Conservation (phyloP, 176 grass and related monocot genomes). For the Rhynchospora pubera region DNA sequence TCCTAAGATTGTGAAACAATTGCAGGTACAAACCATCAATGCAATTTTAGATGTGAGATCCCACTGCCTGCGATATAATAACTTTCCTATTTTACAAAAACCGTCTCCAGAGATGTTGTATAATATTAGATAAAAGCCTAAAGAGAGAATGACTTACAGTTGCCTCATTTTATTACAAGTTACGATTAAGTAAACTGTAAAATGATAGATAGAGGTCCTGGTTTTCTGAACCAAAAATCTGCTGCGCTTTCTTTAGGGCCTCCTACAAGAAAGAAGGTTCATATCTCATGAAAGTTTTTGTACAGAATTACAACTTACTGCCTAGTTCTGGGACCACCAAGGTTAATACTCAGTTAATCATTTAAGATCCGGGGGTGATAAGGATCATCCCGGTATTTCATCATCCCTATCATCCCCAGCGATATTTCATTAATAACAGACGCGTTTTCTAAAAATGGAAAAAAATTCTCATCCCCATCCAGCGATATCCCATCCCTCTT, state of each 20-base stretch:
- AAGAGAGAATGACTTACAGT: background rate
- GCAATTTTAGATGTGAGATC: slow-evolving; percentile 18
- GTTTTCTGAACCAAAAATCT: slow-evolving; percentile 87
- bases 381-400: too few species aligned
- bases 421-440: too few species aligned
- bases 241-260: slow-evolving; percentile 86
- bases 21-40: background rate
- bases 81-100: background rate
- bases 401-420: too few species aligned
- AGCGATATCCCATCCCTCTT: too few species aligned
- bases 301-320: background rate
- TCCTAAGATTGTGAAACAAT: background rate
- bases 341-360: background rate
- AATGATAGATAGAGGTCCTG: slow-evolving; percentile 88
- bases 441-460: too few species aligned
- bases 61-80: slow-evolving; percentile 9
- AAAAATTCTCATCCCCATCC: too few species aligned
- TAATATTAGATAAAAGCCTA: background rate
- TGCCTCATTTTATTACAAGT: slow-evolving; percentile 29
- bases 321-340: background rate
- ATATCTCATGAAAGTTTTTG: background rate
- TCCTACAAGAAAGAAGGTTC: slow-evolving; percentile 36
- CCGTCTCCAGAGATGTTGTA: background rate
- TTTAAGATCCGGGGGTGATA: too few species aligned
- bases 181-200: slow-evolving; percentile 73